A percentile compares a stretch with the other conserved stretches of the same genome.
phyloP scores from a whole-genome alignment of 805 yeast genomes.

The Nakazawaea anatomiae region DNA sequence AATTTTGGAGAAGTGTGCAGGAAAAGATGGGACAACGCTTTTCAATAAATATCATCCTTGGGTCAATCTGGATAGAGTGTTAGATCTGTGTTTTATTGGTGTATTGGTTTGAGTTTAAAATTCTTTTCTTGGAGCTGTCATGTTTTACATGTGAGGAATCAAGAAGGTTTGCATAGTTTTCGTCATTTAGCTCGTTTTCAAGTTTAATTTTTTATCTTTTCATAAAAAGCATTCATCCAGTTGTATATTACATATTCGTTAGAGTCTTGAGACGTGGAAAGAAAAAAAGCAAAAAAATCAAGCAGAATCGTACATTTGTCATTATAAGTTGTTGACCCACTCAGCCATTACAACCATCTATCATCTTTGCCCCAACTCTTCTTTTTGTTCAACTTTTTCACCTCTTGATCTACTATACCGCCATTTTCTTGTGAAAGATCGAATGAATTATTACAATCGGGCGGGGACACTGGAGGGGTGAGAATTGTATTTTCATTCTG shows the following conservation, averaged over 20 bases:
- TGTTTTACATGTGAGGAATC: no score
- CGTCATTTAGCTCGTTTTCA: no score
- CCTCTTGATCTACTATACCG: not conserved
- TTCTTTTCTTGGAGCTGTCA: not conserved
- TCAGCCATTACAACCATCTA: constrained; percentile 4
- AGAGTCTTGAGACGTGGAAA: no score
- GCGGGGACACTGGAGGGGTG: constrained; percentile 7
- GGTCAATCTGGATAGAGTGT: constrained; percentile 83
- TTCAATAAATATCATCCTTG: constrained; percentile 62
- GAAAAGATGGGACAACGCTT: constrained; percentile 71
- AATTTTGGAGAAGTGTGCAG: constrained; percentile 74
- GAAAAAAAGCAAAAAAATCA: no score
- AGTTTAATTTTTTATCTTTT: no score
- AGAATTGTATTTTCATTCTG: not conserved
- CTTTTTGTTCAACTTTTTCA: constrained; percentile 6
- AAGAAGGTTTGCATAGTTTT: no score
- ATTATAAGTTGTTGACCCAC: not conserved
- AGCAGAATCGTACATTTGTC: not conserved
- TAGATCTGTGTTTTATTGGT: constrained; percentile 78
- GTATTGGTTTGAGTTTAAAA: constrained; percentile 21
- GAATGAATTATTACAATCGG: not conserved
- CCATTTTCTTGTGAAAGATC: not conserved
- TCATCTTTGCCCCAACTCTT: constrained; percentile 10
- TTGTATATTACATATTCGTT: no score
- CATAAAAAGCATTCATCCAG: no score